phyloP scores from a whole-genome alignment of 805 yeast genomes.

The Metschnikowia gruessii region DNA sequence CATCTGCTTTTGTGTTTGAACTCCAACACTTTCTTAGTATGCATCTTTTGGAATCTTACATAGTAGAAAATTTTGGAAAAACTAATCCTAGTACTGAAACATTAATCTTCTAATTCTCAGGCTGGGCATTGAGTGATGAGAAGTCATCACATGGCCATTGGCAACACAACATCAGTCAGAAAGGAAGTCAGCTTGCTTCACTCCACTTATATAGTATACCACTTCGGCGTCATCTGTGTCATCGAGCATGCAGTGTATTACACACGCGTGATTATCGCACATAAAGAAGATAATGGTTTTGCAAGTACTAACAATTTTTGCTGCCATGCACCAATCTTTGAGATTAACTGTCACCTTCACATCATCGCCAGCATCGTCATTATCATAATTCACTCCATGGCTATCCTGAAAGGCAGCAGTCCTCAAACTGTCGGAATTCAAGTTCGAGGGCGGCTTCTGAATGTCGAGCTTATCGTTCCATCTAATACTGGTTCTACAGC shows the following conservation, averaged over 20 bases:
- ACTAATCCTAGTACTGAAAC: too few relatives aligned
- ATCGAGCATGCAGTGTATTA: conserved; percentile 64
- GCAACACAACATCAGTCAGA: conserved; percentile 2
- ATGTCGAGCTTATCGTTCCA: conserved; percentile 58
- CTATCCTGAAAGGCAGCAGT: conserved; percentile 16
- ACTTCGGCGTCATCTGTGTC: conserved; percentile 63
- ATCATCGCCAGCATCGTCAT: conserved; percentile 26
- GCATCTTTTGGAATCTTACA: too few relatives aligned
- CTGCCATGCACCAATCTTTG: conserved; percentile 67
- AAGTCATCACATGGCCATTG: neutral
- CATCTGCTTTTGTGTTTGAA: neutral
- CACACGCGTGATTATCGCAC: conserved; percentile 55
- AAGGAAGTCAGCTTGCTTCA: conserved; percentile 7
- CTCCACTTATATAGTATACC: conserved; percentile 54
- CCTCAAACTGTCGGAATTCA: conserved; percentile 25
- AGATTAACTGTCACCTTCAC: conserved; percentile 50
- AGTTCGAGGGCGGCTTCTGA: conserved; percentile 28
- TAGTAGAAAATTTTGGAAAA: too few relatives aligned
- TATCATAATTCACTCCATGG: conserved; percentile 11
- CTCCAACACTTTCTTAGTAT: too few relatives aligned
- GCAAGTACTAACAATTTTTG: conserved; percentile 58
- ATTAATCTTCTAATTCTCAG: too few relatives aligned
- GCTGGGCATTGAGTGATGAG: too few relatives aligned
- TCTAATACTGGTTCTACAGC: conserved; percentile 49
- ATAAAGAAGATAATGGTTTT: conserved; percentile 59